These are phyloP conservation scores for Colletotrichum destructivum DNA, from an alignment of 2,329 filamentous ascomycete genomes.

Conservation along the genomic window DNA sequence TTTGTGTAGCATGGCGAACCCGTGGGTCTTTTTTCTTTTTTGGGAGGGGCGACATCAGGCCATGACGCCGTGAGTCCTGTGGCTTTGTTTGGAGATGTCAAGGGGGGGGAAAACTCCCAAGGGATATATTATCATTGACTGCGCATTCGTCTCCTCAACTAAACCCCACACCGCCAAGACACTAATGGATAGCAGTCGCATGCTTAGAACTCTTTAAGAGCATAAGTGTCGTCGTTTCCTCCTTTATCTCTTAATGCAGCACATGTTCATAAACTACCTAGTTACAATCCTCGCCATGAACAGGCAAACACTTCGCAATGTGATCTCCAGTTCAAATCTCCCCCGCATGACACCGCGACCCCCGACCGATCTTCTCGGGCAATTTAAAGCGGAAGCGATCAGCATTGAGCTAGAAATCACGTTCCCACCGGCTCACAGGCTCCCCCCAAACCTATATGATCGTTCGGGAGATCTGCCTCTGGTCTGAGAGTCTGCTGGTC, in stretches of 20 bases:
- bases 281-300: neutral
- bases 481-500: constrained; percentile 4
- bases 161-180: neutral
- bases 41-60: neutral
- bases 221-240: neutral
- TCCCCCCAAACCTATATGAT: constrained; percentile 12
- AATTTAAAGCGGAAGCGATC: constrained; percentile 39
- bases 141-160: neutral
- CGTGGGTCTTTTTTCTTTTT: neutral
- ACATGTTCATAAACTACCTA: neutral
- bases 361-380: constrained; percentile 24
- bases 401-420: constrained; percentile 39
- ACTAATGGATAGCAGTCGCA: no score
- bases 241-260: neutral
- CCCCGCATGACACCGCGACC: constrained; percentile 11
- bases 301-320: constrained; percentile 22
- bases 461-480: constrained; percentile 34
- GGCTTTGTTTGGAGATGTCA: constrained; percentile 11
- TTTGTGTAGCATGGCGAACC: neutral
- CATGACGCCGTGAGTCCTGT: neutral
- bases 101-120: no score
- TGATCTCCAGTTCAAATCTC: constrained; percentile 28
- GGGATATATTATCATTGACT: neutral
- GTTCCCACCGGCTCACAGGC: constrained; percentile 24
- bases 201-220: neutral